Evolutionary conservation across 2,329 filamentous ascomycete genomes (phyloP).

Genomic region (Amauroascus niger): DNA sequence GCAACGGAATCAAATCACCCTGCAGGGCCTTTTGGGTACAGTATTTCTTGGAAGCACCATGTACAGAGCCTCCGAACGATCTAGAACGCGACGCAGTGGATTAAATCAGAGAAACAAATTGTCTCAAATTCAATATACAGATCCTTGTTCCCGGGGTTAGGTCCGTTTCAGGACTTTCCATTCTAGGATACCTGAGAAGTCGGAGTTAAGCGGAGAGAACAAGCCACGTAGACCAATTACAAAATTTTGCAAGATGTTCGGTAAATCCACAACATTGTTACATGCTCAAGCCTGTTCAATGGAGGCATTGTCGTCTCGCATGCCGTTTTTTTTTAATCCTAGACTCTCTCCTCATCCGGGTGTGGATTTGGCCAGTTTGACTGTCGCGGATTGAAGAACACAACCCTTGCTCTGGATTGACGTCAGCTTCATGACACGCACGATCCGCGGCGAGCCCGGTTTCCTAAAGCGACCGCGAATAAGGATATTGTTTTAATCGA

Average conservation of each 20-base stretch:
- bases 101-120: neutral
- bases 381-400: neutral
- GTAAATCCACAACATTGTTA: neutral
- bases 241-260: neutral
- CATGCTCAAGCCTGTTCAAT: neutral
- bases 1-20: neutral
- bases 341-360: neutral
- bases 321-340: neutral
- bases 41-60: neutral
- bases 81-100: neutral
- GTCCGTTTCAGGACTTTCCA: neutral
- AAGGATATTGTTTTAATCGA: neutral
- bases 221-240: neutral
- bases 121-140: neutral
- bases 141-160: neutral
- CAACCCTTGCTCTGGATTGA: neutral
- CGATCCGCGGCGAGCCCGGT: neutral
- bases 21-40: neutral
- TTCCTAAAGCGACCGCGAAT: neutral
- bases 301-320: neutral
- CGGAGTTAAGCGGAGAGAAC: too few species aligned
- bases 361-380: neutral
- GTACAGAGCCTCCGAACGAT: neutral
- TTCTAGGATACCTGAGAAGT: neutral
- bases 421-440: constrained; percentile 1